These are phyloP conservation scores for Leccinum truebloodii DNA, from an alignment of 768 basidiomycete species.

Conservation along the genomic window DNA sequence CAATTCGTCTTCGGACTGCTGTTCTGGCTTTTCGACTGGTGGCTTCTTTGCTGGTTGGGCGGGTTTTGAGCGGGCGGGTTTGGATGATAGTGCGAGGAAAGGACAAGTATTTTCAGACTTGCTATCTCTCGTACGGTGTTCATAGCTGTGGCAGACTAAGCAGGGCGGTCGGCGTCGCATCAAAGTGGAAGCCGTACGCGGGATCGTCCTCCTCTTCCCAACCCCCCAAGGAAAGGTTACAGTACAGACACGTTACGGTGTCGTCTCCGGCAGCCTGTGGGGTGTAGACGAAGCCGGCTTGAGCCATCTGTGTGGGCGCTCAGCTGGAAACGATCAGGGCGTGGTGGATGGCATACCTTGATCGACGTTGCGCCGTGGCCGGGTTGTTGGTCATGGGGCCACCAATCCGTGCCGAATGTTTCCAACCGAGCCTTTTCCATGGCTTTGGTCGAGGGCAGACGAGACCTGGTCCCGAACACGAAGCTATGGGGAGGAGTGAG, in stretches of 20 bases:
- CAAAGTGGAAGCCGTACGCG: slow-evolving; percentile 50
- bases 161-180: slow-evolving; percentile 1
- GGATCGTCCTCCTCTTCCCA: slow-evolving; percentile 92
- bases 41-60: slow-evolving; percentile 31
- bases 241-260: slow-evolving; percentile 84
- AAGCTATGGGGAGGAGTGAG: slow-evolving; percentile 33
- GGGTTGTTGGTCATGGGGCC: slow-evolving; percentile 67
- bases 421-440: slow-evolving; percentile 75
- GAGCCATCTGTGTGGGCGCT: slow-evolving; percentile 59
- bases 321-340: background rate
- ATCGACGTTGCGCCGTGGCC: slow-evolving; percentile 71
- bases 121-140: slow-evolving; percentile 68
- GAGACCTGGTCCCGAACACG: slow-evolving; percentile 53
- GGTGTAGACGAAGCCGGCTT: slow-evolving; percentile 83
- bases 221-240: slow-evolving; percentile 73
- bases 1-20: slow-evolving; percentile 28
- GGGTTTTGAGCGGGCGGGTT: slow-evolving; percentile 37
- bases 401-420: slow-evolving; percentile 72
- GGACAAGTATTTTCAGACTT: slow-evolving; percentile 46
- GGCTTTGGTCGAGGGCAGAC: slow-evolving; percentile 62
- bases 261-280: slow-evolving; percentile 73
- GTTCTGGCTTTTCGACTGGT: slow-evolving; percentile 3
- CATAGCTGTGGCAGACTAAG: slow-evolving; percentile 48
- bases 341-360: slow-evolving; percentile 46
- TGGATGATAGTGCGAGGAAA: slow-evolving; percentile 39